These are phyloP conservation scores for Rhizophlyctis rosea DNA, from an alignment of 192 early-diverging fungal species.

Conservation along the genomic window DNA sequence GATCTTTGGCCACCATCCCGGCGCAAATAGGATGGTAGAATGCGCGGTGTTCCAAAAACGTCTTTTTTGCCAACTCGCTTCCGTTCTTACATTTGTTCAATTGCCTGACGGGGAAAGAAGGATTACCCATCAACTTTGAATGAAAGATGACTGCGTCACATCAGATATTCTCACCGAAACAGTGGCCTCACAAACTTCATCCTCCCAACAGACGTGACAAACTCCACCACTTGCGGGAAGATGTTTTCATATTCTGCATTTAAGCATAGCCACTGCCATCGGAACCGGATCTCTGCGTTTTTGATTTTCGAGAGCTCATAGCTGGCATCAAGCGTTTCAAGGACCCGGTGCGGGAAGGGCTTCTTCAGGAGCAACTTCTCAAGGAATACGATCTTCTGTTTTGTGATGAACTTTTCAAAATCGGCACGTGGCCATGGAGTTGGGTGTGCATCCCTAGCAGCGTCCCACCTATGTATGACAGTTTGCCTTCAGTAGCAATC, in stretches of 20 bases:
- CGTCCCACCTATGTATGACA: slow-evolving; percentile 25
- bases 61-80: slow-evolving; percentile 67
- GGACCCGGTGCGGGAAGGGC: slow-evolving; percentile 54
- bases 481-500: not conserved
- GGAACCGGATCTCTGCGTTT: slow-evolving; percentile 85
- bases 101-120: slow-evolving; percentile 20
- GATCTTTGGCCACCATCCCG: too few relatives aligned
- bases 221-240: slow-evolving; percentile 69
- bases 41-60: slow-evolving; percentile 69
- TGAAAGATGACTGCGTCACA: slow-evolving; percentile 2
- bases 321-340: slow-evolving; percentile 66
- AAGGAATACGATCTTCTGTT: slow-evolving; percentile 80
- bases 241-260: slow-evolving; percentile 71
- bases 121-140: slow-evolving; percentile 2
- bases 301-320: slow-evolving; percentile 67
- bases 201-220: slow-evolving; percentile 84
- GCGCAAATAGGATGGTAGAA: slow-evolving; percentile 96
- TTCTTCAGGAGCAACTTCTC: slow-evolving; percentile 65
- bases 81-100: slow-evolving; percentile 66
- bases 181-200: slow-evolving; percentile 93
- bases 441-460: slow-evolving; percentile 48
- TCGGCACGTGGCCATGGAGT: slow-evolving; percentile 59
- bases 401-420: slow-evolving; percentile 67
- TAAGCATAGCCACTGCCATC: slow-evolving; percentile 85
- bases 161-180: slow-evolving; percentile 40